A percentile compares a stretch with the other conserved stretches of the same genome.
These are phyloP conservation scores for Aspergillus leporis DNA, from an alignment of 495 filamentous ascomycete genomes.

Conservation along the genomic window DNA sequence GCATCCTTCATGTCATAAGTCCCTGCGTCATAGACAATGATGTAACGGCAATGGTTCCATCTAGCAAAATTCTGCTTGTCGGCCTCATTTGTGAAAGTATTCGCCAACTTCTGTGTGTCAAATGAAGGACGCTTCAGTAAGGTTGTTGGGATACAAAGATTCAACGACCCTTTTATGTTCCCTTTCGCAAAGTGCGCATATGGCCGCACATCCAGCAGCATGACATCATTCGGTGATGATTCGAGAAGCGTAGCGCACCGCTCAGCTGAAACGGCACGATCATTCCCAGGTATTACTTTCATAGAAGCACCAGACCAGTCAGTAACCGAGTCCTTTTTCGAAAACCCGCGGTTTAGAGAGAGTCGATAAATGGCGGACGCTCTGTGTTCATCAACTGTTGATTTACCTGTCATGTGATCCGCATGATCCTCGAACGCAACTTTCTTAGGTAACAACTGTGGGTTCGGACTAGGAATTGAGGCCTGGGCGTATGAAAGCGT, in stretches of 20 bases:
- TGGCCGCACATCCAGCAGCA: constrained; percentile 88
- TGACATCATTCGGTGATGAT: constrained; percentile 51
- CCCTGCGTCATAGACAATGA: constrained; percentile 83
- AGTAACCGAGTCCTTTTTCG: not conserved
- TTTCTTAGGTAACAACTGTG: constrained; percentile 69
- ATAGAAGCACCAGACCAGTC: not conserved
- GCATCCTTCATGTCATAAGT: constrained; percentile 80
- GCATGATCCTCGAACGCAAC: constrained; percentile 75
- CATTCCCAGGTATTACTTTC: constrained; percentile 3
- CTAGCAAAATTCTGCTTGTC: constrained; percentile 73
- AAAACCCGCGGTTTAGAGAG: constrained; percentile 19
- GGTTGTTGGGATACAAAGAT: constrained; percentile 94
- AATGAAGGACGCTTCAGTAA: constrained; percentile 89
- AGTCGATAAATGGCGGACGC: constrained; percentile 24
- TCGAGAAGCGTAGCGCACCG: constrained; percentile 69
- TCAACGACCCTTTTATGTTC: constrained; percentile 75
- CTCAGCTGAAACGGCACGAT: constrained; percentile 53
- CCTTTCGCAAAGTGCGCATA: constrained; percentile 77
- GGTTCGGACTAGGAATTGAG: constrained; percentile 65
- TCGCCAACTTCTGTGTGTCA: constrained; percentile 83
- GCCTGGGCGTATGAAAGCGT: constrained; percentile 67
- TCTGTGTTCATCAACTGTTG: constrained; percentile 21
- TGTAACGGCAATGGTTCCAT: constrained; percentile 72
- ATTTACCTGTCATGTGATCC: constrained; percentile 41
- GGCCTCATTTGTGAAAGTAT: constrained; percentile 76